phyloP scores from a whole-genome alignment of 768 basidiomycete species.

The Kwoniella newhampshirensis region DNA sequence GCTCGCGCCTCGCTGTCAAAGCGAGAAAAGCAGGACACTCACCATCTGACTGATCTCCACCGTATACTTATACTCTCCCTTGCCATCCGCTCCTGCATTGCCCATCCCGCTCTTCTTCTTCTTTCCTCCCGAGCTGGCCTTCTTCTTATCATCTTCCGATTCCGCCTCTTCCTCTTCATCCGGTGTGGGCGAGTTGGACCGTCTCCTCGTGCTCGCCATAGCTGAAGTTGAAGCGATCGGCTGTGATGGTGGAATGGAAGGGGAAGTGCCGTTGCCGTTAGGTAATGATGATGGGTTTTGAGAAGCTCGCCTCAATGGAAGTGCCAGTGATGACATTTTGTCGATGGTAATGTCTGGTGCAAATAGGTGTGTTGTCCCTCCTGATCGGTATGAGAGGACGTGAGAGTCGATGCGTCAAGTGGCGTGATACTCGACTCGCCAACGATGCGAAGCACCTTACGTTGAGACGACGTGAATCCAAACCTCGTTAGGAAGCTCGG shows the following conservation, averaged over 20 bases:
- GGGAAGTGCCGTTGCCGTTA: constrained; percentile 4
- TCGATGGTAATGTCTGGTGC: too few species aligned
- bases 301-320: too few species aligned
- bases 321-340: too few species aligned
- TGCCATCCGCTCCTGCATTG: constrained; percentile 15
- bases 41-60: constrained; percentile 96
- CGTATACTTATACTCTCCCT: constrained; percentile 70
- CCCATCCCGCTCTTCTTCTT: constrained; percentile 24
- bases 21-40: constrained; percentile 11
- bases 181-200: constrained; percentile 16
- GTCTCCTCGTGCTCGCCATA: background rate
- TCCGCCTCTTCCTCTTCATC: constrained; percentile 35
- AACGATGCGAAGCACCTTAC: too few species aligned
- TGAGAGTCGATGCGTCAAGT: too few species aligned
- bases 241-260: constrained; percentile 5
- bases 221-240: background rate
- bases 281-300: too few species aligned
- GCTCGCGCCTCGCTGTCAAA: background rate
- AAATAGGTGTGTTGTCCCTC: too few species aligned
- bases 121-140: constrained; percentile 9
- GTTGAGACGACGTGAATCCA: too few species aligned
- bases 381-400: too few species aligned
- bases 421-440: too few species aligned
- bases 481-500: too few species aligned
- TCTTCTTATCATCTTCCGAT: constrained; percentile 16